Conservation (phyloP, 495 filamentous ascomycete species). For the Margaritispora aquatica region DNA sequence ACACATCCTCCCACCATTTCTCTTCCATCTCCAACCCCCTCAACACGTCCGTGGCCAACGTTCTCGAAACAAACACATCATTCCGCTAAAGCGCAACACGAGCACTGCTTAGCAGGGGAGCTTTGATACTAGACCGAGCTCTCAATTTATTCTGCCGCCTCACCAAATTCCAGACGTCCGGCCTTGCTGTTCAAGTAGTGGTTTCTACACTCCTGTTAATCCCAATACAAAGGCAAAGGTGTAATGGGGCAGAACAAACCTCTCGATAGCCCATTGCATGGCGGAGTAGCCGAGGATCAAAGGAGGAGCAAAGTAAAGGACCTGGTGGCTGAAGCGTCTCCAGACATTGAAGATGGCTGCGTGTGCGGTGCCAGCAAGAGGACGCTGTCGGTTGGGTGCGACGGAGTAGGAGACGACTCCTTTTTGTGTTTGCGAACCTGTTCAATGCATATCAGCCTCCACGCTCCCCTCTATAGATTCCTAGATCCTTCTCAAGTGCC, state of each 20-base stretch:
- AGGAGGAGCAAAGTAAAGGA: conserved; percentile 66
- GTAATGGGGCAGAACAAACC: conserved; percentile 53
- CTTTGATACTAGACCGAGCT: conserved; percentile 10
- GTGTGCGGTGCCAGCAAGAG: conserved; percentile 53
- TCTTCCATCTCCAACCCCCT: no score
- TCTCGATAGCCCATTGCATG: conserved; percentile 73
- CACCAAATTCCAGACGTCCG: conserved; percentile 30
- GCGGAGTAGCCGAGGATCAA: conserved; percentile 56
- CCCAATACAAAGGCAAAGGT: neutral
- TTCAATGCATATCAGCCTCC: conserved; percentile 5
- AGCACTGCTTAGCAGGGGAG: conserved; percentile 19
- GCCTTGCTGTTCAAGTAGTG: conserved; percentile 73
- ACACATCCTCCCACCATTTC: conserved; percentile 23
- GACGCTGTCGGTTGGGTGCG: conserved; percentile 59
- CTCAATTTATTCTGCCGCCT: conserved; percentile 20
- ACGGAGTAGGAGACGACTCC: conserved; percentile 55
- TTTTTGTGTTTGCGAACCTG: conserved; percentile 53
- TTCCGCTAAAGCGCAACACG: conserved; percentile 22
- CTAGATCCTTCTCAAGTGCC: neutral
- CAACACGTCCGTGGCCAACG: conserved; percentile 2
- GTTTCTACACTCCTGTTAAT: conserved; percentile 45
- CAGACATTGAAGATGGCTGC: conserved; percentile 61
- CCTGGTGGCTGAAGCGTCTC: conserved; percentile 48
- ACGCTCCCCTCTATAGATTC: neutral
- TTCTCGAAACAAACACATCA: conserved; percentile 9